Conservation (phyloP, 495 filamentous ascomycete species). For the Podospora anserina region DNA sequence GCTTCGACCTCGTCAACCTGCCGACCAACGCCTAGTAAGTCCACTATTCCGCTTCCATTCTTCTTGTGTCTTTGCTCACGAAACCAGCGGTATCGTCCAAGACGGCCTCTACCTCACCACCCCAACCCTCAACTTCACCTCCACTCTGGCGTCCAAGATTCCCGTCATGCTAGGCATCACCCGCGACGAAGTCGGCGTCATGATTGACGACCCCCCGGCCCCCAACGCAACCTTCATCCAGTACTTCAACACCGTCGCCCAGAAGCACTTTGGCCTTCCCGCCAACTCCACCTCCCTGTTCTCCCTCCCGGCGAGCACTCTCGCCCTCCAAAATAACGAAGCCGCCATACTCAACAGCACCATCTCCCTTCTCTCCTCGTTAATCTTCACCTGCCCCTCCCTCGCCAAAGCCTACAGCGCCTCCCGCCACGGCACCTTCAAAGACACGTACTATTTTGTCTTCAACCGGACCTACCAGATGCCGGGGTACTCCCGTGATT, state of each 20-base stretch:
- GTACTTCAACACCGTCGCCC: conserved; percentile 20
- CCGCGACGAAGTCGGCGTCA: conserved; percentile 42
- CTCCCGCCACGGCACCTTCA: conserved; percentile 30
- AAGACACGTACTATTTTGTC: conserved; percentile 34
- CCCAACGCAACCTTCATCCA: conserved; percentile 17
- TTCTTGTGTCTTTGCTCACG: not conserved
- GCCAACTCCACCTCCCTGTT: conserved; percentile 29
- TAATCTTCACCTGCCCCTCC: conserved; percentile 38
- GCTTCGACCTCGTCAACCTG: conserved; percentile 34
- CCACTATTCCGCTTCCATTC: not conserved
- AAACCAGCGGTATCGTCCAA: conserved; percentile 26
- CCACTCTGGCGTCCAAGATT: conserved; percentile 22
- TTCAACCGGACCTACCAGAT: conserved; percentile 49
- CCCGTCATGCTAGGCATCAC: conserved; percentile 39
- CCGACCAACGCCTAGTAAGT: conserved; percentile 35
- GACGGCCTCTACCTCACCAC: conserved; percentile 38
- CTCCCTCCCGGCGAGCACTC: not conserved
- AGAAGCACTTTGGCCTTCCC: conserved; percentile 24
- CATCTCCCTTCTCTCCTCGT: conserved; percentile 35
- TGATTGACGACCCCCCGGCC: conserved; percentile 27
- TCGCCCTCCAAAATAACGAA: conserved; percentile 19
- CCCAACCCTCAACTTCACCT: conserved; percentile 30
- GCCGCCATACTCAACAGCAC: conserved; percentile 25
- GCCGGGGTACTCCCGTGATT: conserved; percentile 36
- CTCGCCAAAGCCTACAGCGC: conserved; percentile 38